Conservation (phyloP, 31 red algal species). For the Porphyra umbilicalis region DNA sequence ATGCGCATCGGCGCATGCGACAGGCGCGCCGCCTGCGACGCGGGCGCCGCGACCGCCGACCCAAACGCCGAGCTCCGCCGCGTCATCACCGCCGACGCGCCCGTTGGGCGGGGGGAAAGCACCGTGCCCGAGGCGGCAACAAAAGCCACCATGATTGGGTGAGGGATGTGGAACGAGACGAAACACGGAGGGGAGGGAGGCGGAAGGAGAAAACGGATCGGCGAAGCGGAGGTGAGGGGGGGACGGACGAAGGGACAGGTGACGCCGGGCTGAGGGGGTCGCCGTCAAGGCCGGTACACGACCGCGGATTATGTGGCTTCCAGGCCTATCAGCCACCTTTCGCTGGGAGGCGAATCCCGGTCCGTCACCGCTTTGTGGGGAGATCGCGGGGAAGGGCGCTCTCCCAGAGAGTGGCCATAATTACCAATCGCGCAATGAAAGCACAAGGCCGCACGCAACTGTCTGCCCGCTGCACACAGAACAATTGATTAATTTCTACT, state of each 20-base stretch:
- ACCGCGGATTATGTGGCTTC: neutral
- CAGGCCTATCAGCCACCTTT: too few relatives aligned
- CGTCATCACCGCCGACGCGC: neutral
- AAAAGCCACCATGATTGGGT: neutral
- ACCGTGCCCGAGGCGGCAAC: neutral
- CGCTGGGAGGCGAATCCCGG: too few relatives aligned
- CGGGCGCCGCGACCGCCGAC: neutral
- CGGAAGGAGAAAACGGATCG: too few relatives aligned
- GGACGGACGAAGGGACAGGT: neutral
- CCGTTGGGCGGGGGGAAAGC: neutral
- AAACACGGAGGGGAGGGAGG: neutral
- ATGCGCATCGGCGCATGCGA: conserved; percentile 15
- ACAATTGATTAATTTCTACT: neutral
- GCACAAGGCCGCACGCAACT: too few relatives aligned
- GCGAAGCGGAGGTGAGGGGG: neutral
- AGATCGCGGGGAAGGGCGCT: neutral
- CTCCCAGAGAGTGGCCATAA: too few relatives aligned
- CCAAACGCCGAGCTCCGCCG: neutral
- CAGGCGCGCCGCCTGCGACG: conserved; percentile 4
- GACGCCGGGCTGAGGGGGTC: too few relatives aligned
- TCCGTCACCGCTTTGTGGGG: too few relatives aligned
- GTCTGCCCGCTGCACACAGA: too few relatives aligned
- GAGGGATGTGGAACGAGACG: neutral
- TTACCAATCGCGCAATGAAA: too few relatives aligned
- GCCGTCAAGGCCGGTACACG: neutral